Conservation (phyloP, 805 yeast species). For the Metschnikowia cubensis region DNA sequence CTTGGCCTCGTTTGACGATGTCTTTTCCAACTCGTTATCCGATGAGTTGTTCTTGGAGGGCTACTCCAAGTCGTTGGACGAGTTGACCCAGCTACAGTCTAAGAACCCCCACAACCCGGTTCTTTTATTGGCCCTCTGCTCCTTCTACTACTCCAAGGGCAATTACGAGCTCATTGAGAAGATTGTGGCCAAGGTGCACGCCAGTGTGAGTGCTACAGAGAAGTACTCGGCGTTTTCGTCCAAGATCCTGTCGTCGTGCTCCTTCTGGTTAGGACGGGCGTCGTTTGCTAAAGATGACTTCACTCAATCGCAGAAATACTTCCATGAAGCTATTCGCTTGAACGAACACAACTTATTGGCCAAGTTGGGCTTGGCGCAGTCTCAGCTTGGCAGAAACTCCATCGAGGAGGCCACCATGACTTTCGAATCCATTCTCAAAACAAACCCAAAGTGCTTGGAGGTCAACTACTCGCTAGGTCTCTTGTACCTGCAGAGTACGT, state of each 20-base stretch:
- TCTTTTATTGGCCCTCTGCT: conserved; percentile 61
- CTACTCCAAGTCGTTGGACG: conserved; percentile 57
- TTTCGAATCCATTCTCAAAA: conserved; percentile 68
- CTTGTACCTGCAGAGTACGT: conserved; percentile 54
- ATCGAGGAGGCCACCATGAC: conserved; percentile 82
- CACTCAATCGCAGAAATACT: conserved; percentile 66
- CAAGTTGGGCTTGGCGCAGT: conserved; percentile 79
- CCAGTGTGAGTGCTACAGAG: conserved; percentile 12
- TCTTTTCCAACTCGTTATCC: conserved; percentile 51
- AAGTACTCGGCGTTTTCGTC: conserved; percentile 27
- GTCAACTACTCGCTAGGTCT: conserved; percentile 73
- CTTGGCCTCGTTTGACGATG: conserved; percentile 62
- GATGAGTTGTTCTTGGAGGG: conserved; percentile 58
- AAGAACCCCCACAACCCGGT: conserved; percentile 51
- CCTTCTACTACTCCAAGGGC: conserved; percentile 68
- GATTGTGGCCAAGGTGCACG: conserved; percentile 49
- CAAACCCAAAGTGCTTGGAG: conserved; percentile 67
- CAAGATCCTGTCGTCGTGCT: conserved; percentile 33
- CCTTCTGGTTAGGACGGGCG: conserved; percentile 84
- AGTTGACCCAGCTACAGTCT: conserved; percentile 36
- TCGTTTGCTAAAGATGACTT: conserved; percentile 57
- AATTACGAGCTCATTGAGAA: conserved; percentile 55
- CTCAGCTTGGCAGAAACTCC: conserved; percentile 70
- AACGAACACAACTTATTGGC: conserved; percentile 67
- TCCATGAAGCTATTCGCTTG: conserved; percentile 64